phyloP scores from a whole-genome alignment of 2,329 filamentous ascomycete genomes.

The Cladosporium sp. region DNA sequence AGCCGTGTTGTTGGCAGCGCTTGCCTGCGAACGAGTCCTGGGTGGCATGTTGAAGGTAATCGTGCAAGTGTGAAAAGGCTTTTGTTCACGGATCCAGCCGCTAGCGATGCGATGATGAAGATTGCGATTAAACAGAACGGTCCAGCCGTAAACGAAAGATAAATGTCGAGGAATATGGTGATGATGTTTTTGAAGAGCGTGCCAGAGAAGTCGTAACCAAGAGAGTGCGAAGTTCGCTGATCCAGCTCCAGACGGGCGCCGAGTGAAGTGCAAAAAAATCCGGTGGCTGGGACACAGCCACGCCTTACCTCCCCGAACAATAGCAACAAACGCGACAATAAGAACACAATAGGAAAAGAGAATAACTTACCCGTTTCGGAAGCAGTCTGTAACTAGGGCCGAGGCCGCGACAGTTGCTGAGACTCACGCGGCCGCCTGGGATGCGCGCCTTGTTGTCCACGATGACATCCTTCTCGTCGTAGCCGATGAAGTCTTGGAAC shows the following conservation, averaged over 20 bases:
- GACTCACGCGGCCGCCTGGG: constrained; percentile 78
- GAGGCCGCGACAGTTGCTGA: constrained; percentile 93
- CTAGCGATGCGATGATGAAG: neutral
- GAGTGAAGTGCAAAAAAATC: constrained; percentile 4
- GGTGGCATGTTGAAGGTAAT: neutral
- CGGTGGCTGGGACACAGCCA: constrained; percentile 11
- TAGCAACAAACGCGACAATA: neutral
- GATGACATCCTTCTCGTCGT: constrained; percentile 73
- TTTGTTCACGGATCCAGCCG: neutral
- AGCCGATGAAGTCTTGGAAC: constrained; percentile 82
- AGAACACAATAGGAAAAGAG: constrained; percentile 9
- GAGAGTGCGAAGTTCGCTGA: neutral
- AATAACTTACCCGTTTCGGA: constrained; percentile 68
- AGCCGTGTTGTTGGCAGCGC: too few relatives aligned
- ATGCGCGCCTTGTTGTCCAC: constrained; percentile 77
- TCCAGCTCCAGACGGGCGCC: neutral
- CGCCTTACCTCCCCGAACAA: neutral
- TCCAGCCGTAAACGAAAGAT: neutral
- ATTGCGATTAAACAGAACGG: neutral
- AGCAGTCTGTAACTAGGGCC: constrained; percentile 93
- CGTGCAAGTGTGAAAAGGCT: neutral
- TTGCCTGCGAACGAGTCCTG: too few relatives aligned
- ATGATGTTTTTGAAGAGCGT: neutral
- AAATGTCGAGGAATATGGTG: neutral
- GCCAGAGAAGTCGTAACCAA: neutral